These are phyloP conservation scores for Lithocarpus polystachyus DNA, from an alignment of 306 rosid species.

Conservation along the genomic window DNA sequence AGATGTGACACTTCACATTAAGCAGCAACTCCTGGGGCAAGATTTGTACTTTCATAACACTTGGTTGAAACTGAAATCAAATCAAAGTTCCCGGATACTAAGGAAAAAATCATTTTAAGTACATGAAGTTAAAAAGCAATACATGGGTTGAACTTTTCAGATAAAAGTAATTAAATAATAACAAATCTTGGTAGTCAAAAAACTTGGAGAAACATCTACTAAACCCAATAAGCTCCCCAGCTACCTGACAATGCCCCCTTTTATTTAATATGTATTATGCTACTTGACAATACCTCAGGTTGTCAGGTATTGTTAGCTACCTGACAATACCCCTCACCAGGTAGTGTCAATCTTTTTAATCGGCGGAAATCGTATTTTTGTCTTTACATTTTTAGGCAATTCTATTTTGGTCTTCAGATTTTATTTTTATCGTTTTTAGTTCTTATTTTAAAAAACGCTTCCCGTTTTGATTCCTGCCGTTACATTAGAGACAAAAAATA, in stretches of 20 bases:
- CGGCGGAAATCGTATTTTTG: no score
- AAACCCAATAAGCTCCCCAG: conserved; percentile 1
- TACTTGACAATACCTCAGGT: no score
- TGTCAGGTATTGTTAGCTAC: not conserved
- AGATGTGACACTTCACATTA: not conserved
- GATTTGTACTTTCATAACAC: not conserved
- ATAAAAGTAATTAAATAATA: not conserved
- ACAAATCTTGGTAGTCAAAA: not conserved
- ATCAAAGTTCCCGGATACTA: conserved; percentile 6
- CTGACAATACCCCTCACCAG: not conserved
- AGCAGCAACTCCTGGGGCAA: not conserved
- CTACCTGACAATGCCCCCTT: not conserved
- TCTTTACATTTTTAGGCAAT: no score
- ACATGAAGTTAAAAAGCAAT: not conserved
- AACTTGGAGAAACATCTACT: not conserved
- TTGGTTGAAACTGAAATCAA: conserved; percentile 9
- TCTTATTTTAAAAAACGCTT: no score
- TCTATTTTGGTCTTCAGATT: no score
- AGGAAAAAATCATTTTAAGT: conserved; percentile 3
- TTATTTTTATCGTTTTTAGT: no score
- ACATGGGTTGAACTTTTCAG: not conserved
- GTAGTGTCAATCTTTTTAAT: no score
- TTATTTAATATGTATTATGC: no score
- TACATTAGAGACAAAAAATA: no score
- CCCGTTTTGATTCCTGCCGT: no score